Base-by-base conservation (phyloP, 2,329 filamentous ascomycete species). In the Cladosporium sp. region DNA sequence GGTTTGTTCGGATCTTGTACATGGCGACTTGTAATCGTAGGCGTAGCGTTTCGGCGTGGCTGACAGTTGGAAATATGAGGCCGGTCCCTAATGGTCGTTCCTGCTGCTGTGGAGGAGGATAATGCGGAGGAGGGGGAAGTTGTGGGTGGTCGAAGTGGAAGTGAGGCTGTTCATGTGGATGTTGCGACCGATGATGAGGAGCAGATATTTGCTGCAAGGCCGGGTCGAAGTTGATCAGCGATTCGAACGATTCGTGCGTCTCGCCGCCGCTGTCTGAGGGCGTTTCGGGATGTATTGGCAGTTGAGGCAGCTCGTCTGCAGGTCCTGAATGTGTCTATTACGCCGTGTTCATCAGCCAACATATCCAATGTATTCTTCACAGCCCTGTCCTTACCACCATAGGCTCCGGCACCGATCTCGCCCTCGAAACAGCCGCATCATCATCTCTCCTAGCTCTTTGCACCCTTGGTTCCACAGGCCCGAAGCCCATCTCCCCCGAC, bases 1-100 rank as follows among this genome's bases (percentile, higher is more conserved):
- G 89, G 59, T 88, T 85, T 1, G 88, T 91, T 58, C 80, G 81
- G 63, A 92, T 78, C 73, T 91, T 91, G 77, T 91, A 91, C 67
- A 82, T 82, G 13, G 87, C 89, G 19, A 91, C 80, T 25, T 82
- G 79, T 15, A 92, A 81, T n/a, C 88, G 82, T 9, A 90, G 79
- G 52, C 81, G 81, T 44, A 91, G 77, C 49, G 84, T 82, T 67
- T 88, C 82, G 19, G 85, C 86, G 73, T 61, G 55, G 9, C 64
- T 66, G 25, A 52, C 83, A 81, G 57, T 53, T 37, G 80, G 88
- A 70, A 54, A 57, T 34, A 48, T n/a, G 13, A 47, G 53, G 64
- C 36, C 60, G n/a, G n/a, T n/a, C n/a, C n/a, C 28, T 69, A 44
- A 61, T 56, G 48, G 34, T 15, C 50, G 22, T 17, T 28, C 22